These are phyloP conservation scores for Cyathus striatus DNA, from an alignment of 768 basidiomycete species.

Conservation along the genomic window DNA sequence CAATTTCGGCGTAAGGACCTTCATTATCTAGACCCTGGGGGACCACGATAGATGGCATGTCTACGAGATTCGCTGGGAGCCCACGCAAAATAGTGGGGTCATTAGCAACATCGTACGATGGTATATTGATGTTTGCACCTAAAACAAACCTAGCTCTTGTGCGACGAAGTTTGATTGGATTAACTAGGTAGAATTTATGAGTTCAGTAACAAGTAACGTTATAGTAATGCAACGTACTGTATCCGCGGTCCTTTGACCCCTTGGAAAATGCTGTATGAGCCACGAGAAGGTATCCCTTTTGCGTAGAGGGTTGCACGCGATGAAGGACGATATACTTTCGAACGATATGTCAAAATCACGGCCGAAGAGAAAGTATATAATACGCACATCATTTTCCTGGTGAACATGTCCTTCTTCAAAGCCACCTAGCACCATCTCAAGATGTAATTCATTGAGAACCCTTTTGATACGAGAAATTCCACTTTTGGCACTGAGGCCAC, in stretches of 20 bases:
- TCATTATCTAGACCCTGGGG: constrained; percentile 58
- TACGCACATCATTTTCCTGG: constrained; percentile 84
- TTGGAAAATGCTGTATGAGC: constrained; percentile 91
- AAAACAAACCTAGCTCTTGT: constrained; percentile 77
- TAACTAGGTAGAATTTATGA: constrained; percentile 42
- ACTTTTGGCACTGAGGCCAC: constrained; percentile 47
- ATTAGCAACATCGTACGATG: constrained; percentile 48
- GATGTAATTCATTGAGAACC: constrained; percentile 79
- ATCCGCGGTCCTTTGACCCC: constrained; percentile 74
- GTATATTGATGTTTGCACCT: constrained; percentile 70
- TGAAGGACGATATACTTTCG: constrained; percentile 90
- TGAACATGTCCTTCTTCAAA: constrained; percentile 94
- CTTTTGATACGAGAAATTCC: constrained; percentile 60
- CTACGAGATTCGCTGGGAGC: constrained; percentile 62
- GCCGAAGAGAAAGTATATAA: background rate
- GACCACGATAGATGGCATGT: constrained; percentile 55
- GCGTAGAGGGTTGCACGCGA: constrained; percentile 84
- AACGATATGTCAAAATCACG: background rate
- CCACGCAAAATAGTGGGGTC: constrained; percentile 60
- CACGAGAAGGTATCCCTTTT: constrained; percentile 89
- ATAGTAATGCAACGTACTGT: constrained; percentile 43
- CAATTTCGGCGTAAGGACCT: constrained; percentile 72
- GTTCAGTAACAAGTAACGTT: background rate
- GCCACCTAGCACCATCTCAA: constrained; percentile 86
- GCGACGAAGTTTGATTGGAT: constrained; percentile 77